Evolutionary conservation across 148 eudicot genomes (phyloP).

Genomic region (Hydrangea macrophylla): DNA sequence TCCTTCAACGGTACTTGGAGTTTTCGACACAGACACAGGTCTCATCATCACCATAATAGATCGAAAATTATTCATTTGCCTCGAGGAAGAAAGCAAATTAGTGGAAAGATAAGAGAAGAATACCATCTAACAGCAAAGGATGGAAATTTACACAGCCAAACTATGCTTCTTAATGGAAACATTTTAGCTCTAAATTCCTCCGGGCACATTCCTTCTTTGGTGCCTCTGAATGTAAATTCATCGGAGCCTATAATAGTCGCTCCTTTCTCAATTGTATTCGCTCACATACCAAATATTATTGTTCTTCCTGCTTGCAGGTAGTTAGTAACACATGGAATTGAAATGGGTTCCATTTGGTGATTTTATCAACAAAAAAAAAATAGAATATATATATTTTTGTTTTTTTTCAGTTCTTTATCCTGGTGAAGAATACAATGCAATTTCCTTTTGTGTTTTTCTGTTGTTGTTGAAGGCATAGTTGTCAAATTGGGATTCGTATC

Average conservation of each 20-base stretch:
- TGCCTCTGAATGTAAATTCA: constrained; percentile 50
- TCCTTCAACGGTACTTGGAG: constrained; percentile 30
- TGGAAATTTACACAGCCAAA: constrained; percentile 66
- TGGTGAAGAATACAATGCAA: background rate
- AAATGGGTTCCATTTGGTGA: constrained; percentile 12
- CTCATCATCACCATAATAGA: constrained; percentile 23
- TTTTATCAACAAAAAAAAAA: constrained; percentile 7
- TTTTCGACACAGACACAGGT: constrained; percentile 32
- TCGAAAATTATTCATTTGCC: constrained; percentile 4
- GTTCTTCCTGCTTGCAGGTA: constrained; percentile 66
- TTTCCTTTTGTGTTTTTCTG: background rate
- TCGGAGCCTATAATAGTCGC: constrained; percentile 52
- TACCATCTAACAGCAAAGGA: constrained; percentile 76
- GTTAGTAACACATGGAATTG: constrained; percentile 12
- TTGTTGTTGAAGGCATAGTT: no score
- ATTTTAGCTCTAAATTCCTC: constrained; percentile 39
- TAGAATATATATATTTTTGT: background rate
- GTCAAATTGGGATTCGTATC: no score
- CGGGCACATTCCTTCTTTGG: constrained; percentile 58
- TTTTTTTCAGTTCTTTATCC: background rate
- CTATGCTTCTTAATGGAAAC: constrained; percentile 75
- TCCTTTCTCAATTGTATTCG: constrained; percentile 74
- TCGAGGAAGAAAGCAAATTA: constrained; percentile 1
- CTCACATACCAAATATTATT: constrained; percentile 55
- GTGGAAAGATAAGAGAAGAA: constrained; percentile 47